phyloP scores from a whole-genome alignment of 148 eudicot genomes.

The Hydrangea macrophylla region DNA sequence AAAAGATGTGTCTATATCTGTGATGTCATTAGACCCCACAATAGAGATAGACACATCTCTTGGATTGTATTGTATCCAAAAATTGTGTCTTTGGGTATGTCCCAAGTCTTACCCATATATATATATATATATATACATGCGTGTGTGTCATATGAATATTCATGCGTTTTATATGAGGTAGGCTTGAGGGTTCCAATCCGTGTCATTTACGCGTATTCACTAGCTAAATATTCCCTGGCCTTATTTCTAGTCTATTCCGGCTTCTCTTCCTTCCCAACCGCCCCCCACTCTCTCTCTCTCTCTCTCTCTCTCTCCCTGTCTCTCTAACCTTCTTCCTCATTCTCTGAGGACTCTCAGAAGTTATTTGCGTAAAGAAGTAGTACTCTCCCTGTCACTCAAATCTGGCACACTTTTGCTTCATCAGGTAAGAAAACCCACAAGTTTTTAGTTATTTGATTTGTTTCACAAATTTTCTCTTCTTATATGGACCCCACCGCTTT shows the following conservation, averaged over 20 bases:
- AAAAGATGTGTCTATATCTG: no score
- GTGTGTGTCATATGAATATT: no score
- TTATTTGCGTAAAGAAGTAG: background rate
- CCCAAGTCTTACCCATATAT: no score
- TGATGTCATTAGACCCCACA: no score
- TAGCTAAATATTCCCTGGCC: background rate
- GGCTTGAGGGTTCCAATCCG: slow-evolving; percentile 9
- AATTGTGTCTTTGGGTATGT: no score
- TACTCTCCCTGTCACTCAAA: background rate
- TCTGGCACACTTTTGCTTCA: slow-evolving; percentile 8
- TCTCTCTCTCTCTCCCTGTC: slow-evolving; percentile 2
- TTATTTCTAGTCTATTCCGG: slow-evolving; percentile 8
- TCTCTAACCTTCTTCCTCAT: background rate
- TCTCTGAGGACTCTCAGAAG: background rate
- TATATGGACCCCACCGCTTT: background rate
- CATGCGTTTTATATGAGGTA: background rate
- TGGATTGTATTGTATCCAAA: no score
- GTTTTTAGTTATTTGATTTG: background rate
- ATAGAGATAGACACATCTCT: no score
- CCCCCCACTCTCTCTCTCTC: background rate
- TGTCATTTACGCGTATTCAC: slow-evolving; percentile 6
- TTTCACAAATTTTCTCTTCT: background rate
- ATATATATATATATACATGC: no score
- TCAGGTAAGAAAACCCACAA: slow-evolving; percentile 2
- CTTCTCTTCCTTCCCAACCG: background rate